Conservation (phyloP, 257 asterid genomes). For the Schizonepeta tenuifolia region DNA sequence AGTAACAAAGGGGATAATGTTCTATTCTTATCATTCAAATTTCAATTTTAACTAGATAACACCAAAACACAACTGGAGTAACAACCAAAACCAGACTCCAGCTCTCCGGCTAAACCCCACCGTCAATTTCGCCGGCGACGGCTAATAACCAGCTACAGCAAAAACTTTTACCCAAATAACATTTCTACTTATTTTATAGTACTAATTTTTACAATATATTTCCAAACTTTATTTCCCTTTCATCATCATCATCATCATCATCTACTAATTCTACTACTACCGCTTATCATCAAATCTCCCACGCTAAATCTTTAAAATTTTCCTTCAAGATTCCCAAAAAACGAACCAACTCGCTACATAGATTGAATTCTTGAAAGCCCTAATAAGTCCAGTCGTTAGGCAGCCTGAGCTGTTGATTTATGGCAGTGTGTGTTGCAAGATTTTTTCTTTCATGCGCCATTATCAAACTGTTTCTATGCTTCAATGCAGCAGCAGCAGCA, state of each 20-base stretch:
- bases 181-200: not conserved
- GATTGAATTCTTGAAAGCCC: not conserved
- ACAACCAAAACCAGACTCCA: slow-evolving; percentile 46
- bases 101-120: slow-evolving; percentile 18
- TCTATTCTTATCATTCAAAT: slow-evolving; percentile 1
- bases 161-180: not conserved
- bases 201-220: not conserved
- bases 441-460: slow-evolving; percentile 41
- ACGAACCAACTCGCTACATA: not conserved
- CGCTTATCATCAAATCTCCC: slow-evolving; percentile 15
- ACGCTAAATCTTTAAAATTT: not conserved
- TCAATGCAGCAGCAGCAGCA: slow-evolving; percentile 34
- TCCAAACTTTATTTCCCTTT: slow-evolving; percentile 30
- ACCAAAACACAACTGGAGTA: slow-evolving; percentile 25
- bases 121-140: slow-evolving; percentile 11
- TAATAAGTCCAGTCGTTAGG: slow-evolving; percentile 90
- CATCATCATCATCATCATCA: slow-evolving; percentile 32
- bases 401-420: slow-evolving; percentile 56
- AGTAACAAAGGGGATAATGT: slow-evolving; percentile 9
- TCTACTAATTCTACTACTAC: slow-evolving; percentile 20
- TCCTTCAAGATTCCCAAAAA: not conserved
- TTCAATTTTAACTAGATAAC: not conserved
- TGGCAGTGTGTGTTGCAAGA: slow-evolving; percentile 30
- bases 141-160: not conserved
- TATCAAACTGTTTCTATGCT: slow-evolving; percentile 17